Conservation (phyloP, 495 filamentous ascomycete species). For the Aspergillus diversus region DNA sequence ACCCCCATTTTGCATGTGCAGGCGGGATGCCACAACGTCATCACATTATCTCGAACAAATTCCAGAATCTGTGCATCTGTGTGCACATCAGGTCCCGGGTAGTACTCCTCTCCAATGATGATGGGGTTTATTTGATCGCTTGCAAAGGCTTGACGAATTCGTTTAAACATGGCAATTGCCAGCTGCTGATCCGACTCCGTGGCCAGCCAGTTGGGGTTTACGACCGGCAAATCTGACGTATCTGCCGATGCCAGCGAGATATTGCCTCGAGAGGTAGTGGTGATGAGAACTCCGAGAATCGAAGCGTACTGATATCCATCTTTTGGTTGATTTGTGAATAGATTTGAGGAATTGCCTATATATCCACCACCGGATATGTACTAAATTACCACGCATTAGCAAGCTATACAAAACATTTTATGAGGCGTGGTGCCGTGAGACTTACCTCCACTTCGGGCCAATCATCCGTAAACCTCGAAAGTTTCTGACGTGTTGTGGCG, state of each 20-base stretch:
- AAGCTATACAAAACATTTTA: not conserved
- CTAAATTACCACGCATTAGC: conserved; percentile 11
- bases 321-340: conserved; percentile 37
- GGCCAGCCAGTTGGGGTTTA: conserved; percentile 60
- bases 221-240: conserved; percentile 50
- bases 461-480: conserved; percentile 50
- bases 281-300: conserved; percentile 43
- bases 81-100: conserved; percentile 50
- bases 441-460: conserved; percentile 62
- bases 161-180: conserved; percentile 54
- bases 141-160: conserved; percentile 45
- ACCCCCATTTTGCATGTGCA: conserved; percentile 57
- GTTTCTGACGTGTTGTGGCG: conserved; percentile 26
- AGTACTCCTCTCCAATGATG: conserved; percentile 50
- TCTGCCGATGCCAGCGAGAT: conserved; percentile 51
- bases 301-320: conserved; percentile 52
- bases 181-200: conserved; percentile 57
- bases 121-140: conserved; percentile 40
- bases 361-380: conserved; percentile 42
- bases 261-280: conserved; percentile 56
- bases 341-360: conserved; percentile 46
- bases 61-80: conserved; percentile 57
- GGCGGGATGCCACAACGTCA: conserved; percentile 58
- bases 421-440: no score
- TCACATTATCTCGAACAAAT: conserved; percentile 41